These are phyloP conservation scores for Pholiota conissans DNA, from an alignment of 768 basidiomycete species.

Conservation along the genomic window DNA sequence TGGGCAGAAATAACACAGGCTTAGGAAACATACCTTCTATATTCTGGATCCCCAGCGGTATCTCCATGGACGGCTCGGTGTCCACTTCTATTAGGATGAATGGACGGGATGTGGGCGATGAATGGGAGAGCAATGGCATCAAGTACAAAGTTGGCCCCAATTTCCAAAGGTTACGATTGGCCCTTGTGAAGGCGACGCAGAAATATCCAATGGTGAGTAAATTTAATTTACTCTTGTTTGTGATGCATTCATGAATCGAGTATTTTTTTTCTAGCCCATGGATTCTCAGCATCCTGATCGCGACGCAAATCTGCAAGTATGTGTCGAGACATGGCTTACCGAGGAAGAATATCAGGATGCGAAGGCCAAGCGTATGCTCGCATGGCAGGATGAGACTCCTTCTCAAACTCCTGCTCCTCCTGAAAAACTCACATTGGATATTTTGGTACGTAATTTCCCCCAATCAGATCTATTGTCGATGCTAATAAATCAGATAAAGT, in stretches of 20 bases:
- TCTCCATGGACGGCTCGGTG: conserved; percentile 46
- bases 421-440: conserved; percentile 37
- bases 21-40: too few species aligned
- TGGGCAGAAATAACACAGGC: too few species aligned
- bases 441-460: conserved; percentile 31
- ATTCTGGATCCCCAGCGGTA: too few species aligned
- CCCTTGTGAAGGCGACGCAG: conserved; percentile 69
- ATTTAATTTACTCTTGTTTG: too few species aligned
- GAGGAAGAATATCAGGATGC: conserved; percentile 71
- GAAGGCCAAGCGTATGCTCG: conserved; percentile 58
- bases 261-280: conserved; percentile 67
- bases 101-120: conserved; percentile 65
- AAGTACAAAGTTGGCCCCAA: conserved; percentile 71
- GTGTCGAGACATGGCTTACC: conserved; percentile 77
- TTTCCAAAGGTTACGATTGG: conserved; percentile 67
- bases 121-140: conserved; percentile 74
- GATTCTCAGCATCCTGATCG: conserved; percentile 82
- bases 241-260: too few species aligned
- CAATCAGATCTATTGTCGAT: conserved; percentile 7
- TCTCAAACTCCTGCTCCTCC: conserved; percentile 46
- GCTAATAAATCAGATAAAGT: neutral
- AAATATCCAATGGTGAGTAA: conserved; percentile 77
- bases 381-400: conserved; percentile 78
- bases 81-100: conserved; percentile 51
- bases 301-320: conserved; percentile 65